phyloP scores from a whole-genome alignment of 495 filamentous ascomycete species.

The Penicillium diatomitis region DNA sequence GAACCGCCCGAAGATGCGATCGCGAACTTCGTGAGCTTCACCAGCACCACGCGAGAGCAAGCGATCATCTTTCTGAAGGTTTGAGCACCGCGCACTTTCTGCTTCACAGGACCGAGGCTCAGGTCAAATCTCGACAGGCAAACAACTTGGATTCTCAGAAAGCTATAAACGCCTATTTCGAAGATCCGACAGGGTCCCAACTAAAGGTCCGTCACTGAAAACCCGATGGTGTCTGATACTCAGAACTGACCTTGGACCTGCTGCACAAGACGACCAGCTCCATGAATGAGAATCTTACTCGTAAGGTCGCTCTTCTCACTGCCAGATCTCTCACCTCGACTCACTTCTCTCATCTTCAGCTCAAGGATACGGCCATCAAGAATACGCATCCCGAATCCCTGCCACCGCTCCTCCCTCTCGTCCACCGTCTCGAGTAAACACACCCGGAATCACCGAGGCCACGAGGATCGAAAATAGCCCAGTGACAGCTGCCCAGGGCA shows the following conservation, averaged over 20 bases:
- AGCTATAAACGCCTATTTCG: conserved; percentile 45
- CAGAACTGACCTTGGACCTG: conserved; percentile 5
- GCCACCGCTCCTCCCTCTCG: conserved; percentile 52
- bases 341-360: no score
- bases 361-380: conserved; percentile 42
- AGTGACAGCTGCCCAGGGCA: conserved; percentile 11
- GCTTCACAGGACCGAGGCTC: not conserved
- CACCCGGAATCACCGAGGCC: conserved; percentile 18
- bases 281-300: conserved; percentile 16
- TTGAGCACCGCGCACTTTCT: not conserved
- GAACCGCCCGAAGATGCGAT: conserved; percentile 40
- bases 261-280: conserved; percentile 12
- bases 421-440: conserved; percentile 59
- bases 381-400: conserved; percentile 33
- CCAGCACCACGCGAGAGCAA: conserved; percentile 33
- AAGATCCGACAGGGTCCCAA: conserved; percentile 36
- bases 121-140: conserved; percentile 22
- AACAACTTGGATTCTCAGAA: conserved; percentile 39
- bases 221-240: no score
- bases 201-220: conserved; percentile 16
- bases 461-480: conserved; percentile 2
- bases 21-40: conserved; percentile 38
- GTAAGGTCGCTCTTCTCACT: conserved; percentile 5
- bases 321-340: no score
- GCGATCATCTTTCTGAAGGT: conserved; percentile 43